phyloP scores from a whole-genome alignment of 2,329 filamentous ascomycete genomes.

The Neonectria punicea region DNA sequence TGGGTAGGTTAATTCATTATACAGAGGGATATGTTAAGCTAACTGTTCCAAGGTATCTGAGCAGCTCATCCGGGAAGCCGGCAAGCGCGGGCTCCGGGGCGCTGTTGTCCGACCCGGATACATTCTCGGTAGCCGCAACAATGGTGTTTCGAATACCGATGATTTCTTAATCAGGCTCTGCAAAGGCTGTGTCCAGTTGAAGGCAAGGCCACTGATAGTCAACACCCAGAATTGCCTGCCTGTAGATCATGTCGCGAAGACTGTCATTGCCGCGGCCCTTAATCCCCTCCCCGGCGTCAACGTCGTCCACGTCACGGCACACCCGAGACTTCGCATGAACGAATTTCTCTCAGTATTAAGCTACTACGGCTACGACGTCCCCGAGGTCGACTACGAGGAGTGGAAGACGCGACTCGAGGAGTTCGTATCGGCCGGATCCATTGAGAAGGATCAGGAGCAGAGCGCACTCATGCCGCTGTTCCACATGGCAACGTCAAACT shows the following conservation, averaged over 20 bases:
- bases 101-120: slow-evolving; percentile 87
- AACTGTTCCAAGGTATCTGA: slow-evolving; percentile 49
- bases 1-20: slow-evolving; percentile 68
- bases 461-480: slow-evolving; percentile 69
- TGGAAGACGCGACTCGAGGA: slow-evolving; percentile 46
- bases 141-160: slow-evolving; percentile 81
- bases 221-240: slow-evolving; percentile 93
- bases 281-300: slow-evolving; percentile 65
- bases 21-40: not conserved
- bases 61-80: slow-evolving; percentile 79
- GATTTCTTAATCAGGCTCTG: slow-evolving; percentile 89
- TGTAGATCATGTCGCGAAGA: slow-evolving; percentile 81
- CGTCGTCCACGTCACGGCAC: slow-evolving; percentile 82
- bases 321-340: slow-evolving; percentile 82
- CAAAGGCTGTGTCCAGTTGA: slow-evolving; percentile 88
- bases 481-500: slow-evolving; percentile 76
- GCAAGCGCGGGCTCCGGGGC: slow-evolving; percentile 80
- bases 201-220: slow-evolving; percentile 75
- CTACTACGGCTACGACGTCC: slow-evolving; percentile 77
- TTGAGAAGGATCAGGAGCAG: slow-evolving; percentile 41
- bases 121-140: slow-evolving; percentile 76
- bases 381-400: slow-evolving; percentile 74
- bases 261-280: slow-evolving; percentile 76
- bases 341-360: slow-evolving; percentile 77
- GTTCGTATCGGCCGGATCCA: slow-evolving; percentile 24